Conservation (phyloP, 129 eudicot genomes). For the Scalesia atractyloides region DNA sequence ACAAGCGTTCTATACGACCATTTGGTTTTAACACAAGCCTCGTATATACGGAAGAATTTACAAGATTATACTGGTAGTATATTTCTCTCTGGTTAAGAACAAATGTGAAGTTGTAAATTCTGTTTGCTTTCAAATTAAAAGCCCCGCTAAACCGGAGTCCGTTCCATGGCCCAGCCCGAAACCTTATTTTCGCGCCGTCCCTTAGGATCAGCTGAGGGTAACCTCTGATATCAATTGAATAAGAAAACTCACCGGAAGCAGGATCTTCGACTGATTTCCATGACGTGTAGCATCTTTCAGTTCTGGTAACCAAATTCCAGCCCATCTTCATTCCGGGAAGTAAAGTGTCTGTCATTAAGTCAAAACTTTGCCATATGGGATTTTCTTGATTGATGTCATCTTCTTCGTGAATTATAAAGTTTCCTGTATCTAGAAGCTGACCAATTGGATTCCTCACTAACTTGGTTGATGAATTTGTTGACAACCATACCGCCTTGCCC, state of each 20-base stretch:
- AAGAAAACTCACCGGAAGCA: constrained; percentile 35
- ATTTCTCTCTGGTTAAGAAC: constrained; percentile 2
- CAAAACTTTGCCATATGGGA: no score
- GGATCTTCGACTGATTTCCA: constrained; percentile 33
- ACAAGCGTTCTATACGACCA: constrained; percentile 8
- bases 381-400: no score
- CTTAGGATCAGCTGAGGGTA: constrained; percentile 33
- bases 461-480: no score
- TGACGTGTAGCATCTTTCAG: no score
- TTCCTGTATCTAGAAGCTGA: no score
- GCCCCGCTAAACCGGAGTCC: constrained; percentile 37
- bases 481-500: no score
- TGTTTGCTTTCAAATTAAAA: constrained; percentile 2
- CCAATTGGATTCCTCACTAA: no score
- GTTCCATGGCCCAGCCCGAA: constrained; percentile 49
- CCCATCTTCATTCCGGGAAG: no score
- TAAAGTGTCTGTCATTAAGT: no score
- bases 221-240: constrained; percentile 28
- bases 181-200: neutral
- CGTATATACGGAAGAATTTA: constrained; percentile 1
- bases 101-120: neutral
- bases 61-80: constrained; percentile 7
- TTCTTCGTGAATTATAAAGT: no score
- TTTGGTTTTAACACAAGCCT: constrained; percentile 27
- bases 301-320: no score